A percentile compares a stretch with the other conserved stretches of the same genome.
Evolutionary conservation across 1,139 yeast species (phyloP).

Genomic region (Pichia kudriavzevii): DNA sequence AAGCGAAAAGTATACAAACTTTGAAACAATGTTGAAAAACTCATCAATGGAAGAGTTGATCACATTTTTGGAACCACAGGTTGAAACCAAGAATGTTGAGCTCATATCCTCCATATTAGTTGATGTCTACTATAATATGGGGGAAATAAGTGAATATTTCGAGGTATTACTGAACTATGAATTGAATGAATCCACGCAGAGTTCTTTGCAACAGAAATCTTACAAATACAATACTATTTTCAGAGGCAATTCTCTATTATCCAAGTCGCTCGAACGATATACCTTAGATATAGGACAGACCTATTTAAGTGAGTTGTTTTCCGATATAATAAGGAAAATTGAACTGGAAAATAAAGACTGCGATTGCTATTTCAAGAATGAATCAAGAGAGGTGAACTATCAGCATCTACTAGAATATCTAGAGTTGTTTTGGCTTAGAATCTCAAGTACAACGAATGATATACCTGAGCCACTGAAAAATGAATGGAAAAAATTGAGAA

Average conservation of each 20-base stretch:
- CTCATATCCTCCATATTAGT: conserved; percentile 46
- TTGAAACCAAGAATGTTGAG: conserved; percentile 42
- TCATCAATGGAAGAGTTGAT: conserved; percentile 46
- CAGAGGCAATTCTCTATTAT: conserved; percentile 75
- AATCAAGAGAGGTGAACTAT: conserved; percentile 40
- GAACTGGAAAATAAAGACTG: conserved; percentile 44
- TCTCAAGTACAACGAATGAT: conserved; percentile 63
- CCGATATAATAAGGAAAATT: conserved; percentile 53
- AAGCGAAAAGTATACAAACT: conserved; percentile 46
- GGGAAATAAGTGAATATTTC: conserved; percentile 63
- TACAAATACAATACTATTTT: conserved; percentile 52
- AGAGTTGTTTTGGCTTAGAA: conserved; percentile 63
- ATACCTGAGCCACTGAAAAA: conserved; percentile 63
- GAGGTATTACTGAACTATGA: conserved; percentile 61
- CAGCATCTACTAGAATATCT: conserved; percentile 47
- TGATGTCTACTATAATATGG: conserved; percentile 59
- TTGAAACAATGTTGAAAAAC: conserved; percentile 52
- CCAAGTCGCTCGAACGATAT: conserved; percentile 73
- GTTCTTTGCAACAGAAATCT: conserved; percentile 33
- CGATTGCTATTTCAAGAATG: conserved; percentile 66
- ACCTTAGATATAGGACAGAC: conserved; percentile 73
- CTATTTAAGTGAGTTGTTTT: conserved; percentile 66
- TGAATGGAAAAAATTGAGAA: conserved; percentile 52
- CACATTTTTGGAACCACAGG: conserved; percentile 34
- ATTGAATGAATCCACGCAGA: conserved; percentile 30